Conservation (phyloP, 2,329 filamentous ascomycete genomes). For the Triangularia verruculosa region DNA sequence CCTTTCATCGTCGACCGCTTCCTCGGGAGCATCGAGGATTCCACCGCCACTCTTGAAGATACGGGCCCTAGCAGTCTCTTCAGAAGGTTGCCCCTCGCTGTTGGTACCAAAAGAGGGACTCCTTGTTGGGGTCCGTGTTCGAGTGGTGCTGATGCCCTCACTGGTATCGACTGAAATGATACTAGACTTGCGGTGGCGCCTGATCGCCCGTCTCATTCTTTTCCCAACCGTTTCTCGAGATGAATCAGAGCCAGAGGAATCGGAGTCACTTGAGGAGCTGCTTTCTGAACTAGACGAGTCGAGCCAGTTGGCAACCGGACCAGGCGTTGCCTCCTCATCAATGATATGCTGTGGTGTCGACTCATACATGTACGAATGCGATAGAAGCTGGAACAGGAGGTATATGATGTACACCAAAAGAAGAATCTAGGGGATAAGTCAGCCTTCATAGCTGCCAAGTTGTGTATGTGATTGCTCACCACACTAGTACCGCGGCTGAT, state of each 20-base stretch:
- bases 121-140: constrained; percentile 32
- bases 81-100: constrained; percentile 39
- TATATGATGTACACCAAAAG: constrained; percentile 81
- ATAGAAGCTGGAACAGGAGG: constrained; percentile 86
- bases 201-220: constrained; percentile 72
- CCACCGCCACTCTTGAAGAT: constrained; percentile 32
- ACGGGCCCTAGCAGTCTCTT: constrained; percentile 38
- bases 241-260: constrained; percentile 66
- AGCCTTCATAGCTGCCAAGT: constrained; percentile 21
- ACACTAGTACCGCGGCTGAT: constrained; percentile 90
- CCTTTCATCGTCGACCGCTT: constrained; percentile 46
- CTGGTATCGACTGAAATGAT: constrained; percentile 48
- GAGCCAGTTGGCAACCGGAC: constrained; percentile 77
- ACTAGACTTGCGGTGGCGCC: constrained; percentile 72
- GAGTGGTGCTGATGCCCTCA: constrained; percentile 45
- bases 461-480: constrained; percentile 44
- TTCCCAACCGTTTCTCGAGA: constrained; percentile 65
- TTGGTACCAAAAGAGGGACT: constrained; percentile 42
- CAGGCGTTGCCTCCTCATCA: constrained; percentile 84
- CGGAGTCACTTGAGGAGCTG: constrained; percentile 58
- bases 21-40: constrained; percentile 41
- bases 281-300: constrained; percentile 63
- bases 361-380: constrained; percentile 87
- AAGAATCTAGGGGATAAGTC: constrained; percentile 56
- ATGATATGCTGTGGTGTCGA: constrained; percentile 91